A percentile compares a stretch with the other conserved stretches of the same genome.
Evolutionary conservation across 2,329 filamentous ascomycete species (phyloP).

Genomic region (Penicillium sp.): DNA sequence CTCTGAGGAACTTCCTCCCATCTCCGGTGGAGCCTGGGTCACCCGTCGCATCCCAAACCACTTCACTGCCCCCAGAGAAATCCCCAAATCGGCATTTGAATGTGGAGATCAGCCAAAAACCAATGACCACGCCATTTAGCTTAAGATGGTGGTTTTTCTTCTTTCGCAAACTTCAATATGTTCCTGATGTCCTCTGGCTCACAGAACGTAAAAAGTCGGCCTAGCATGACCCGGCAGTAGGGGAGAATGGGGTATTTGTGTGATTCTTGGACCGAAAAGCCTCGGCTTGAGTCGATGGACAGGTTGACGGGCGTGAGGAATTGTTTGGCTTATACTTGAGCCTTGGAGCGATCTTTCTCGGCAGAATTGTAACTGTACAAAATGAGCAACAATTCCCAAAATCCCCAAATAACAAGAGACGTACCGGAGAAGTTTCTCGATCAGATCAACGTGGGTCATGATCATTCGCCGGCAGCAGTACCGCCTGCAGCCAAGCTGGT

Average conservation of each 20-base stretch:
- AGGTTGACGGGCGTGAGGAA: conserved; percentile 7
- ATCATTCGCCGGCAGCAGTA: conserved; percentile 99
- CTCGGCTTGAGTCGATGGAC: background rate
- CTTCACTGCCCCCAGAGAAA: background rate
- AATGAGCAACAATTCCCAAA: background rate
- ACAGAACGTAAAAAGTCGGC: background rate
- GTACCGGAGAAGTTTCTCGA: conserved; percentile 96
- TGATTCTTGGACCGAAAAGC: background rate
- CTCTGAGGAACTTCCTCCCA: background rate
- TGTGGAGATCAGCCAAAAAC: background rate
- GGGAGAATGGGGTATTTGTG: background rate
- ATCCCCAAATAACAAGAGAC: conserved; percentile 25
- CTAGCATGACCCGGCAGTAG: background rate
- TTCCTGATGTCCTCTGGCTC: background rate
- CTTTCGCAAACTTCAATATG: background rate
- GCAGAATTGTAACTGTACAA: conserved; percentile 33
- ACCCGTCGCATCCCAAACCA: background rate
- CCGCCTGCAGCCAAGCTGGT: conserved; percentile 85
- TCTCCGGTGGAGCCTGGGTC: background rate
- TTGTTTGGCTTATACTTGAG: conserved; percentile 22
- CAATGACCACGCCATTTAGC: background rate
- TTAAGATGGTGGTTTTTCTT: background rate
- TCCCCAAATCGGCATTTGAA: background rate
- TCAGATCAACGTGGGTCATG: conserved; percentile 98
- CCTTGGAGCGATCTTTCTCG: conserved; percentile 32